Evolutionary conservation across 176 grass and related monocot species (phyloP).

Genomic region (Zizania latifolia): DNA sequence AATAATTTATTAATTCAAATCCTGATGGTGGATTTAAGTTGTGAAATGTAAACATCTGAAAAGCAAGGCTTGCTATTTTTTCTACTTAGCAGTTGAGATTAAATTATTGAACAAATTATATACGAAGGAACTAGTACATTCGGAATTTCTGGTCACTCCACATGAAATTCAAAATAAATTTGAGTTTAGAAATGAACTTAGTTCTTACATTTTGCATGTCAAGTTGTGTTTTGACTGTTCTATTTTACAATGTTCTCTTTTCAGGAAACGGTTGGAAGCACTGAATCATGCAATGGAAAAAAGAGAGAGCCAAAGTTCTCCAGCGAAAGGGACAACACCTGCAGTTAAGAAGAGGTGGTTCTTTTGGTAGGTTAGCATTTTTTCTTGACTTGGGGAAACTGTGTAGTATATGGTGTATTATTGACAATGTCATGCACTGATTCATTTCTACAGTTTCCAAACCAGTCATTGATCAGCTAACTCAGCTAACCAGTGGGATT

Average conservation of each 20-base stretch:
- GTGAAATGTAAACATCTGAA: not conserved
- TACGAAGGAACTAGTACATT: not conserved
- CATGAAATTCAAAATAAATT: not conserved
- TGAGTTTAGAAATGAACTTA: not conserved
- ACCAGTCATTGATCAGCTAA: not conserved
- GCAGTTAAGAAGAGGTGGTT: constrained; percentile 34
- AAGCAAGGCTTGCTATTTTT: not conserved
- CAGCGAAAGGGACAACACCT: not conserved
- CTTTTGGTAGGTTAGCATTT: constrained; percentile 24
- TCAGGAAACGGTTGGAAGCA: constrained; percentile 75
- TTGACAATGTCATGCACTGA: not conserved
- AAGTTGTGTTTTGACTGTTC: not conserved
- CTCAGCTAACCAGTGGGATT: not conserved
- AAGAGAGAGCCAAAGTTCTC: constrained; percentile 33
- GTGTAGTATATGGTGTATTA: constrained; percentile 7
- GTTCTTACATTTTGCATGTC: not conserved
- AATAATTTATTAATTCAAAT: not conserved
- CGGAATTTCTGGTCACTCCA: not conserved
- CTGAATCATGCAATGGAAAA: constrained; percentile 61
- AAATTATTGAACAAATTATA: not conserved
- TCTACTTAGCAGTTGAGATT: not conserved
- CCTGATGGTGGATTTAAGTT: not conserved
- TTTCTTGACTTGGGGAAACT: not conserved
- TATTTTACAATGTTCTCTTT: not conserved
- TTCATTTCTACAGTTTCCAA: not conserved